Evolutionary conservation across 805 yeast genomes (phyloP), one percentile per base, ranked within the genome.

Genomic region (Starmerella ratchasimensis): DNA sequence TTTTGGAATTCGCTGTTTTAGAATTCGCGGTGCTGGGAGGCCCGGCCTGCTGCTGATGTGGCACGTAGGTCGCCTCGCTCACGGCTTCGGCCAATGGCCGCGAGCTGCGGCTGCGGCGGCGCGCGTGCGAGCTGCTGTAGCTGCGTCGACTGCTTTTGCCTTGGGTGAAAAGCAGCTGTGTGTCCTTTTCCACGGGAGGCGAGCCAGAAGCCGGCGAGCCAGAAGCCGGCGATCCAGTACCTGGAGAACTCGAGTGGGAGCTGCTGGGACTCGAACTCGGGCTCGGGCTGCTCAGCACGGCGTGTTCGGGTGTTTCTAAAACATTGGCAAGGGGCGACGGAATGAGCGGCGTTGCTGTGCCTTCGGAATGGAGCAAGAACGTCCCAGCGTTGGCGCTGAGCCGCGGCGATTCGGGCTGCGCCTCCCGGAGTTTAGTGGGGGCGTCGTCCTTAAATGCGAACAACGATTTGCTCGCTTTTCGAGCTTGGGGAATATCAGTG

Each of bases 381-480:
- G n/a, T n/a, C n/a, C n/a, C n/a, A n/a, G n/a, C n/a, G n/a, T n/a
- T n/a, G n/a, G n/a, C n/a, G n/a, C n/a, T n/a, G 25, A 23, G 25
- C 25, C 25, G 25, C 25, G 25, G 25, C 25, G 25, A 23, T 11
- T n/a, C n/a, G n/a, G n/a, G n/a, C n/a, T n/a, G n/a, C n/a, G n/a
- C n/a, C n/a, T n/a, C n/a, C n/a, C n/a, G n/a, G n/a, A n/a, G n/a
- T n/a, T n/a, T n/a, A n/a, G n/a, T n/a, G n/a, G n/a, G n/a, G n/a
- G n/a, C 13, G n/a, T 29, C 44, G 15, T 54, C 60, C 33, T 52
- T 53, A 41, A 61, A 61, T 28, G 62, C 52, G 18, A 62, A 51
- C 33, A 61, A 46, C 15, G 63, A 57, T 36, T 55, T 50, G 29
- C 65, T 59, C 15, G 66, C 65, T 43, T 61, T 61, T 34, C 66